Evolutionary conservation across 2,329 filamentous ascomycete species (phyloP), one percentile per base, ranked within the genome.

Genomic region (Cercospora sesami): DNA sequence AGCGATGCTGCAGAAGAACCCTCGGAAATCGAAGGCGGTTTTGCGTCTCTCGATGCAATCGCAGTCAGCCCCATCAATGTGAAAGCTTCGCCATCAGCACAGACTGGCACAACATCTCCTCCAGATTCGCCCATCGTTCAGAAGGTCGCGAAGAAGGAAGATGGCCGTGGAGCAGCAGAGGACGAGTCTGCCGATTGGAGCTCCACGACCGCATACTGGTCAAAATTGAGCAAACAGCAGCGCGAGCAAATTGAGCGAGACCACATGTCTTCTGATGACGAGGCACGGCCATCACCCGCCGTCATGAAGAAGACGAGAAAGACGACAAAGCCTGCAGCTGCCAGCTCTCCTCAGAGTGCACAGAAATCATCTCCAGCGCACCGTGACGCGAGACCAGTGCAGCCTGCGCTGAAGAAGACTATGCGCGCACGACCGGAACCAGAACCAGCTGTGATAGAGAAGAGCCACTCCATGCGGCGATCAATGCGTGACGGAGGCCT

Each of bases 1-100:
- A 92, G 89, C 71, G 91, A 94, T 78, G 91, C 91, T 1, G 90
- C 90, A 64, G 91, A 94, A 78, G 90, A 93, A 68, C 81, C 90
- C 0, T 87, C 86, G 0, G 89, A 92, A 14, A 75, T 84, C 4
- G 89, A 90, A 2, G 86, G 86, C 58, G 91, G 89, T 0, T 94
- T 92, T 74, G 83, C 88, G 74, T 93, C 90, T 4, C 82, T 94
- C 7, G 86, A 93, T 77, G 91, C 91, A 10, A 86, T 93, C 8
- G 84, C 92, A 1, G 86, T 89, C 21, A 87, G 84, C 58, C 87
- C 90, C 3, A 73, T 82, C 1, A 70, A 75, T 5, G 64, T 68
- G 18, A 55, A 69, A 14, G 21, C 51, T 30, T 63, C 72, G 9
- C 58, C 70, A 18, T 61, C 61, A 39, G n/a, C 18, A 58, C 21